phyloP scores from a whole-genome alignment of 1,139 yeast species.

The Sugiyamaella sp. region DNA sequence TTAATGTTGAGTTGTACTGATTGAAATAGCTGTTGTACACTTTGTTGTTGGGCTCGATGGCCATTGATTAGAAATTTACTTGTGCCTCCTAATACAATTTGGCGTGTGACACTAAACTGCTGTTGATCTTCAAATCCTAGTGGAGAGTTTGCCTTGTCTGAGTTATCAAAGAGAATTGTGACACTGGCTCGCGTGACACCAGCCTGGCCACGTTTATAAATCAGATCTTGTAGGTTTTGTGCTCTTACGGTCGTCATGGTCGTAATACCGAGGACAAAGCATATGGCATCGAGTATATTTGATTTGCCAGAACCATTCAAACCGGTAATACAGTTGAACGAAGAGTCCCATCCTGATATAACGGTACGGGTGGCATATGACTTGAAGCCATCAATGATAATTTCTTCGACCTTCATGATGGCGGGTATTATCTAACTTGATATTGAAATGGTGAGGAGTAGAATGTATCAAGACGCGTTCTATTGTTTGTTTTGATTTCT shows the following conservation, averaged over 20 bases:
- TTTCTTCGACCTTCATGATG: conserved; percentile 87
- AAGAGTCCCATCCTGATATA: conserved; percentile 92
- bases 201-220: conserved; percentile 96
- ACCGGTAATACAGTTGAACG: conserved; percentile 97
- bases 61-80: conserved; percentile 94
- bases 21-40: conserved; percentile 87
- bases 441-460: not conserved
- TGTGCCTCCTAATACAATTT: conserved; percentile 86
- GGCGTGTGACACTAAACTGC: conserved; percentile 90
- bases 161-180: conserved; percentile 89
- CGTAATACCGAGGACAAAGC: conserved; percentile 97
- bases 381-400: conserved; percentile 96
- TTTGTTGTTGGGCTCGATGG: conserved; percentile 93
- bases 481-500: conserved; percentile 1
- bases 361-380: conserved; percentile 97
- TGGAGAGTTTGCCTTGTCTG: conserved; percentile 75
- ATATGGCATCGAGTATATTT: conserved; percentile 91
- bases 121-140: conserved; percentile 81
- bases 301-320: conserved; percentile 97
- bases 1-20: conserved; percentile 94
- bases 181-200: conserved; percentile 98
- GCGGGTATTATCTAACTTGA: not conserved
- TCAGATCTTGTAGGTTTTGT: conserved; percentile 86
- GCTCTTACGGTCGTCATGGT: conserved; percentile 95
- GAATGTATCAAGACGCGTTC: not conserved